A percentile compares a stretch with the other conserved stretches of the same genome.
Evolutionary conservation across 2,329 filamentous ascomycete genomes (phyloP).

Genomic region (Fragosphaeria purpurea): DNA sequence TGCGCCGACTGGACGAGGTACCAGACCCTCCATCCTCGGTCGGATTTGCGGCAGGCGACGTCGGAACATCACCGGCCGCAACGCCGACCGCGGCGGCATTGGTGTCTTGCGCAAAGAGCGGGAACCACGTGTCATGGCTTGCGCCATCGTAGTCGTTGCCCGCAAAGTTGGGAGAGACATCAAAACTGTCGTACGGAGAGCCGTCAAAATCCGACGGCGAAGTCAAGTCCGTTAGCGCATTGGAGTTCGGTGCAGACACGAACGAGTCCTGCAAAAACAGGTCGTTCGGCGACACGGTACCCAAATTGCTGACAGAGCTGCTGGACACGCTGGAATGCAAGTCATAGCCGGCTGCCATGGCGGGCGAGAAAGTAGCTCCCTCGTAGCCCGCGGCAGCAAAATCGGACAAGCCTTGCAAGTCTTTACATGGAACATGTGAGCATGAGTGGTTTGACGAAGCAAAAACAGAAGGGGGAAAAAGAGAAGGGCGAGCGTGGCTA

Average conservation of each 20-base stretch:
- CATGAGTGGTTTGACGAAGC: neutral
- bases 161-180: constrained; percentile 70
- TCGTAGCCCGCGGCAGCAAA: constrained; percentile 41
- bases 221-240: constrained; percentile 72
- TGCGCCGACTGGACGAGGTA: constrained; percentile 32
- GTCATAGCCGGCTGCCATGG: constrained; percentile 41
- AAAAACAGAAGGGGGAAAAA: neutral
- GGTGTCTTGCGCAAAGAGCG: constrained; percentile 56
- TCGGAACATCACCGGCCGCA: constrained; percentile 18
- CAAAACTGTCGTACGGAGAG: constrained; percentile 65
- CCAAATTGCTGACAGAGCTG: constrained; percentile 44
- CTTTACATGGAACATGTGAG: constrained; percentile 26
- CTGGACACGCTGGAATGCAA: constrained; percentile 30
- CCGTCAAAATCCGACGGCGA: constrained; percentile 72
- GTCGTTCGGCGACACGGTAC: constrained; percentile 78
- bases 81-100: constrained; percentile 3
- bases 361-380: constrained; percentile 44
- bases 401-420: constrained; percentile 45
- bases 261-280: constrained; percentile 60
- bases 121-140: constrained; percentile 54
- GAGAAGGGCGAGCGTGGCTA: constrained; percentile 26
- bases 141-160: constrained; percentile 44
- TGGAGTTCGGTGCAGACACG: constrained; percentile 70
- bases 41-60: constrained; percentile 29
- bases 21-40: constrained; percentile 40